Conservation (phyloP, 257 asterid genomes). For the Solanum medicagineum region DNA sequence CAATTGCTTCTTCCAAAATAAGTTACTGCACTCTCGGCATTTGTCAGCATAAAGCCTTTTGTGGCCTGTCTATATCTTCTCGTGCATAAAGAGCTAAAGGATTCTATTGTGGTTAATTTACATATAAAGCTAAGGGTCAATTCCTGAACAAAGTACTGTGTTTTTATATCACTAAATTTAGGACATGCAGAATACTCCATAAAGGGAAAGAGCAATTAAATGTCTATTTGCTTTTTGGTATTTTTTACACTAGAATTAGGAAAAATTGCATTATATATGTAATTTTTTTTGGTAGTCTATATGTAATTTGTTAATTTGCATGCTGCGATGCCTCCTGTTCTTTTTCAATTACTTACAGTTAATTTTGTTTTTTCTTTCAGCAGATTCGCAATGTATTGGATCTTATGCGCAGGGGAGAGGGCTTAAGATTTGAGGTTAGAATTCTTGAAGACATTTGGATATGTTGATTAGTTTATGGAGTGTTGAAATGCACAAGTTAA, state of each 20-base stretch:
- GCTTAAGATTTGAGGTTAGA: conserved; percentile 79
- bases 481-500: neutral
- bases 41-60: neutral
- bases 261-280: too few species aligned
- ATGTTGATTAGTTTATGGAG: neutral
- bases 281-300: too few species aligned
- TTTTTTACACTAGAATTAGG: too few species aligned
- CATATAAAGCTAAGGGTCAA: neutral
- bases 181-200: neutral
- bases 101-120: neutral
- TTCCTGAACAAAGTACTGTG: neutral
- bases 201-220: neutral
- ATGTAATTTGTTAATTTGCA: neutral
- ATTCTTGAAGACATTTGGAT: neutral
- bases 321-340: neutral
- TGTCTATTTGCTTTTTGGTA: neutral
- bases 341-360: neutral
- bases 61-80: neutral
- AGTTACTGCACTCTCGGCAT: neutral
- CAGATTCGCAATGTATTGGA: conserved; percentile 94
- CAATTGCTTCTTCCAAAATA: neutral
- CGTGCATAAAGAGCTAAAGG: neutral
- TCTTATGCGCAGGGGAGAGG: conserved; percentile 92
- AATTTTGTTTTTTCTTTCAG: conserved; percentile 1
- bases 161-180: neutral